Percentiles rank a stretch among this genome's conserved stretches.
Evolutionary conservation across 371 early-diverging fungal species (phyloP).

Genomic region (Cokeromyces recurvatus): DNA sequence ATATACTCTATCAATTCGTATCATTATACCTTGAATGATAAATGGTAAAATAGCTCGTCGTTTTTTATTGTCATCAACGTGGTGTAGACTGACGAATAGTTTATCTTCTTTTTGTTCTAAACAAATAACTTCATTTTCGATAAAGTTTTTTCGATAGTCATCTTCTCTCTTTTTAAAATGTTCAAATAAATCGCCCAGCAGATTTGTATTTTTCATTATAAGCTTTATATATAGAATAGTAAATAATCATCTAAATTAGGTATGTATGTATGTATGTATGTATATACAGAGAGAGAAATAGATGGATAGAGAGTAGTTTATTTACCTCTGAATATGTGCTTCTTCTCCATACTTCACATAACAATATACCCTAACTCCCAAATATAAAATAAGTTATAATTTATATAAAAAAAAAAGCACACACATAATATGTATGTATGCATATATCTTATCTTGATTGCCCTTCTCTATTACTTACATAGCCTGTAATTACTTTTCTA

Average conservation of each 20-base stretch:
- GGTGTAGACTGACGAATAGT: neutral
- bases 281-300: neutral
- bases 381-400: neutral
- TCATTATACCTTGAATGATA: neutral
- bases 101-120: conserved; percentile 3
- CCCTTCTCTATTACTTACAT: conserved; percentile 4
- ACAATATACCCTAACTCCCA: conserved; percentile 13
- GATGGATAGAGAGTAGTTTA: too few relatives aligned
- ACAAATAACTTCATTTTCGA: conserved; percentile 2
- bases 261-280: neutral
- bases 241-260: conserved; percentile 1
- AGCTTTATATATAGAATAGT: too few relatives aligned
- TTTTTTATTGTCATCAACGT: too few relatives aligned
- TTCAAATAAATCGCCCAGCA: conserved; percentile 3
- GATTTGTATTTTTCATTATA: conserved; percentile 1
- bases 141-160: conserved; percentile 7
- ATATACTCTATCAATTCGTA: too few relatives aligned
- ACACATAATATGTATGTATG: too few relatives aligned
- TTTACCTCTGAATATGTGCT: conserved; percentile 18
- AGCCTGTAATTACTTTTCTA: conserved; percentile 8
- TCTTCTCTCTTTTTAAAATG: conserved; percentile 14
- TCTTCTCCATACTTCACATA: conserved; percentile 22
- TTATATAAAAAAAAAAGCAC: neutral
- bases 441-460: neutral
- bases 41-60: neutral